phyloP scores from a whole-genome alignment of 75 land plant species.

The Isoetes taiwanensis region DNA sequence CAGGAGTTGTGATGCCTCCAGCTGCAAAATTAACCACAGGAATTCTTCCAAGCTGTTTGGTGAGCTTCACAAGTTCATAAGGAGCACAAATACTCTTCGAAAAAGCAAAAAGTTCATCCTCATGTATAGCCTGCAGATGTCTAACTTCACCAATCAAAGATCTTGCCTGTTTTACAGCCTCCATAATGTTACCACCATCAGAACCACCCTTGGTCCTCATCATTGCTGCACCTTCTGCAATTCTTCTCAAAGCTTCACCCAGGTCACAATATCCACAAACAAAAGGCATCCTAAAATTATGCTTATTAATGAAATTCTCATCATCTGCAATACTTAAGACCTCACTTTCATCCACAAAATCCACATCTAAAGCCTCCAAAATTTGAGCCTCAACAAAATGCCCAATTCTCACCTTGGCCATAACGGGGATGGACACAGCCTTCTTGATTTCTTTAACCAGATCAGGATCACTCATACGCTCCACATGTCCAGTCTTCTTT shows the following conservation, averaged over 20 bases:
- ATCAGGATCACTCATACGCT: background rate
- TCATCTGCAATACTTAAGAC: background rate
- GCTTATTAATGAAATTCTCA: background rate
- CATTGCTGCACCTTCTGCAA: conserved; percentile 1
- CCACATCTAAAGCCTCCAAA: background rate
- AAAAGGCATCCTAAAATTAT: background rate
- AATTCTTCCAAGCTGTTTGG: conserved; percentile 4
- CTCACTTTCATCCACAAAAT: conserved; percentile 2
- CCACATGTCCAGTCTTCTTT: no score
- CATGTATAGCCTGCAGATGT: background rate
- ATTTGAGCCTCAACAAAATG: conserved; percentile 2
- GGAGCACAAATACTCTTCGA: background rate
- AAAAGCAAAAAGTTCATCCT: background rate
- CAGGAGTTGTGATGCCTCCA: background rate
- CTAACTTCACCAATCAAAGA: background rate
- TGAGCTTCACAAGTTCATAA: background rate
- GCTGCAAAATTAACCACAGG: conserved; percentile 5
- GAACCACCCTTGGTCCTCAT: background rate
- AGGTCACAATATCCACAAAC: conserved; percentile 2
- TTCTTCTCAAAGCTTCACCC: conserved; percentile 1
- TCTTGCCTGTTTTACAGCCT: background rate
- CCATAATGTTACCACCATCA: background rate
- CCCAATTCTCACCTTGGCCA: conserved; percentile 1
- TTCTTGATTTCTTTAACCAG: conserved; percentile 1
- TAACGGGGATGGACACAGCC: conserved; percentile 5